These are phyloP conservation scores for Coemansia sp. DNA, from an alignment of 192 early-diverging fungal species.

Conservation along the genomic window DNA sequence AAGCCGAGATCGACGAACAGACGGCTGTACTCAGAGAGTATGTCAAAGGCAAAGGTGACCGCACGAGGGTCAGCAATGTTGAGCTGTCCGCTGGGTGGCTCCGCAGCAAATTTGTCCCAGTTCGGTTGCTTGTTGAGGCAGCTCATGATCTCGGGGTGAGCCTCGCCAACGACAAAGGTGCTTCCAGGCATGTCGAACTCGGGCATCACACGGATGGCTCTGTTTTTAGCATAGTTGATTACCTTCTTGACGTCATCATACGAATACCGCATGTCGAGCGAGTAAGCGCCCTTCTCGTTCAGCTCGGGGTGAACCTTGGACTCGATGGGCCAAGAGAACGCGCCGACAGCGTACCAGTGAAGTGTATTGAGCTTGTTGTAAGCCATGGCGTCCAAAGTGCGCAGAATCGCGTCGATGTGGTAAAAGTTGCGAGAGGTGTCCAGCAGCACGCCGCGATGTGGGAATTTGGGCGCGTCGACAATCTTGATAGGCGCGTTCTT, in stretches of 20 bases:
- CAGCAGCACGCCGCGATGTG: slow-evolving; percentile 72
- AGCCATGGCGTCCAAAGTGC: slow-evolving; percentile 68
- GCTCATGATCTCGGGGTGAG: slow-evolving; percentile 63
- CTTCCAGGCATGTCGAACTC: slow-evolving; percentile 89
- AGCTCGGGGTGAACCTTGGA: slow-evolving; percentile 68
- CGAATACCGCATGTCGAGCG: slow-evolving; percentile 66
- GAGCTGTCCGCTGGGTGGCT: slow-evolving; percentile 84
- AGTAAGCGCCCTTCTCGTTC: slow-evolving; percentile 66
- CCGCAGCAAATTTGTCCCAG: slow-evolving; percentile 62
- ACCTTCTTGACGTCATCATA: slow-evolving; percentile 72
- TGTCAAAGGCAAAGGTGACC: slow-evolving; percentile 62
- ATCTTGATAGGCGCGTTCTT: slow-evolving; percentile 64
- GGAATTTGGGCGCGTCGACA: slow-evolving; percentile 63
- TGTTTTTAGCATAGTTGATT: slow-evolving; percentile 71
- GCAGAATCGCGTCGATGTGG: slow-evolving; percentile 61
- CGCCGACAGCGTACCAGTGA: slow-evolving; percentile 74
- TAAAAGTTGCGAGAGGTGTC: slow-evolving; percentile 74
- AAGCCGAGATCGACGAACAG: slow-evolving; percentile 71
- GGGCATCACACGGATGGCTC: slow-evolving; percentile 84
- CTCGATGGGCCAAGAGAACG: slow-evolving; percentile 74
- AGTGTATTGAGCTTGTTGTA: slow-evolving; percentile 80
- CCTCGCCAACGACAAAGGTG: slow-evolving; percentile 60
- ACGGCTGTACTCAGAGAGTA: slow-evolving; percentile 68
- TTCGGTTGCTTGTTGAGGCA: slow-evolving; percentile 66
- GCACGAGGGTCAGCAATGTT: slow-evolving; percentile 70